These are phyloP conservation scores for Lactarius tabidus DNA, from an alignment of 768 basidiomycete species.

Conservation along the genomic window DNA sequence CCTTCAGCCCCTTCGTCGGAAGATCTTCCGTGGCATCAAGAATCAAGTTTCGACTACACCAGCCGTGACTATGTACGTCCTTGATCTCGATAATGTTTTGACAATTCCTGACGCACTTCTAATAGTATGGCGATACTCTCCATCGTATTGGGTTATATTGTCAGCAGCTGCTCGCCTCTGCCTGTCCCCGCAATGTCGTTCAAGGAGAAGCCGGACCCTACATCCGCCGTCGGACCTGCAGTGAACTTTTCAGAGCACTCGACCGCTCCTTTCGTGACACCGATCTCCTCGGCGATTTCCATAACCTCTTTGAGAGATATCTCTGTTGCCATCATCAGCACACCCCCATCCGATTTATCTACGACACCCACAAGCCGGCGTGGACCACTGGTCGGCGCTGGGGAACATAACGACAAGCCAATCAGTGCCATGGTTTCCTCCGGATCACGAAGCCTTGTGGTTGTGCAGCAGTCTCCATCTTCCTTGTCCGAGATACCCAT, in stretches of 20 bases:
- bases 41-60: constrained; percentile 50
- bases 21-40: constrained; percentile 33
- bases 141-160: constrained; percentile 53
- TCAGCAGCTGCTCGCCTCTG: constrained; percentile 32
- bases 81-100: background rate
- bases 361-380: constrained; percentile 7
- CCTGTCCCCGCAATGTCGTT: constrained; percentile 38
- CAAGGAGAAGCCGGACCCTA: constrained; percentile 16
- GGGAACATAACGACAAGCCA: constrained; percentile 8
- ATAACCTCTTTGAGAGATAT: constrained; percentile 19
- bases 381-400: background rate
- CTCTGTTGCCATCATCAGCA: constrained; percentile 14
- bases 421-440: background rate
- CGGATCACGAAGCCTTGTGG: constrained; percentile 10
- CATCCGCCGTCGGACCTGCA: constrained; percentile 4
- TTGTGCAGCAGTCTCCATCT: constrained; percentile 14
- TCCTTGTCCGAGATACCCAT: constrained; percentile 19
- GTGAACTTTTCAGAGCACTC: constrained; percentile 22
- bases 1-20: constrained; percentile 22
- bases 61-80: constrained; percentile 62
- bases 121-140: constrained; percentile 66
- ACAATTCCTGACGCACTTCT: constrained; percentile 13
- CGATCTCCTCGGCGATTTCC: constrained; percentile 20
- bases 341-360: constrained; percentile 19
- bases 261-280: constrained; percentile 7